A percentile compares a stretch with the other conserved stretches of the same genome.
These are phyloP conservation scores for Ganoderma boninense DNA, from an alignment of 1,284 basidiomycete genomes.

Conservation along the genomic window DNA sequence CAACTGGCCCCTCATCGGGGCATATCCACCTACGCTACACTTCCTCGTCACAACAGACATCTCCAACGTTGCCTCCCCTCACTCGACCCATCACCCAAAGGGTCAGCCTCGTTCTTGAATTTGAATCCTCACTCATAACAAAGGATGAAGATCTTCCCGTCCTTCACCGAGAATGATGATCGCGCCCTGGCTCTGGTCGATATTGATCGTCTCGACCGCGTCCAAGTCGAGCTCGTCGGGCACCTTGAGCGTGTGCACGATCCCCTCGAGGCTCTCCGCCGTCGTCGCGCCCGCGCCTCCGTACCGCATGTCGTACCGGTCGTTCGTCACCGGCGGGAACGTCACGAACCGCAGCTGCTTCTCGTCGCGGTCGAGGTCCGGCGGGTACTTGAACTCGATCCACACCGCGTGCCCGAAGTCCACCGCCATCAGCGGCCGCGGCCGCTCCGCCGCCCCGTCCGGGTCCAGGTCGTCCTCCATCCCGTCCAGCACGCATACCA, in stretches of 20 bases:
- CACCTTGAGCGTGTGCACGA: conserved; percentile 66
- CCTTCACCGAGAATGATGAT: conserved; percentile 73
- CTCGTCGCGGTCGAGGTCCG: conserved; percentile 37
- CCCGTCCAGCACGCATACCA: conserved; percentile 68
- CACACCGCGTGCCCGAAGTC: conserved; percentile 82
- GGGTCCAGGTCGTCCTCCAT: conserved; percentile 45
- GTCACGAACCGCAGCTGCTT: conserved; percentile 73
- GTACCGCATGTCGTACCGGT: conserved; percentile 30
- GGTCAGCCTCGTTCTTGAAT: not conserved
- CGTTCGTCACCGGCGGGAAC: conserved; percentile 61
- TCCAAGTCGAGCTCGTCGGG: conserved; percentile 71
- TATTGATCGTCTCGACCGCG: conserved; percentile 75
- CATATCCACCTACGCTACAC: not conserved
- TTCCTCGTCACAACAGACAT: not conserved
- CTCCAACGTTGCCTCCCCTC: not conserved
- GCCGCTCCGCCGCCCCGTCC: conserved; percentile 53
- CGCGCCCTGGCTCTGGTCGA: conserved; percentile 79
- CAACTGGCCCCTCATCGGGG: conserved; percentile 4
- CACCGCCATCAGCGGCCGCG: conserved; percentile 75
- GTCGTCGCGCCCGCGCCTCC: conserved; percentile 16
- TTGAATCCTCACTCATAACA: conserved; percentile 60
- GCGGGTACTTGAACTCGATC: conserved; percentile 64
- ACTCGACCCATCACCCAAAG: not conserved
- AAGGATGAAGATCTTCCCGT: conserved; percentile 76
- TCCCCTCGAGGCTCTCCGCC: conserved; percentile 47